Percentiles rank a stretch among this genome's conserved stretches.
Evolutionary conservation across 768 basidiomycete genomes (phyloP).

Genomic region (Termitomyces sp.): DNA sequence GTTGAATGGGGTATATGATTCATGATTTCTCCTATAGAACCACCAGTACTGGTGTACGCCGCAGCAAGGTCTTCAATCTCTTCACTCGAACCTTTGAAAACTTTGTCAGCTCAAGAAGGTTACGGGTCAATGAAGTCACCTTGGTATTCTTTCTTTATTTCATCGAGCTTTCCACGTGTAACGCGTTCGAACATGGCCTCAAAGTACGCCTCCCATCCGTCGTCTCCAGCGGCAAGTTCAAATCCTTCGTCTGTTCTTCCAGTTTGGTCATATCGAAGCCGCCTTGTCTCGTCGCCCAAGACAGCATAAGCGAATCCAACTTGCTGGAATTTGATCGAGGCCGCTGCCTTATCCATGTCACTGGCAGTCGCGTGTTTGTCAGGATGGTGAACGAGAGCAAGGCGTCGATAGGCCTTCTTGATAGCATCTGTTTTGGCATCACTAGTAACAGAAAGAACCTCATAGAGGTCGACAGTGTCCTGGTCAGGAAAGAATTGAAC

Average conservation of each 20-base stretch:
- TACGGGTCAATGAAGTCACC: conserved; percentile 40
- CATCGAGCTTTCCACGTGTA: conserved; percentile 82
- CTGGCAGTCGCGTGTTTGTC: conserved; percentile 76
- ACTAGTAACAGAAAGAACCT: conserved; percentile 55
- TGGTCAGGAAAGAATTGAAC: conserved; percentile 74
- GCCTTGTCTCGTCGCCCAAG: conserved; percentile 72
- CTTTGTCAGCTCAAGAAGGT: conserved; percentile 1
- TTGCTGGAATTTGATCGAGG: conserved; percentile 83
- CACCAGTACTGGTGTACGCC: conserved; percentile 70
- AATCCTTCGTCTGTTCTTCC: conserved; percentile 84
- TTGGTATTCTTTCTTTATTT: conserved; percentile 94
- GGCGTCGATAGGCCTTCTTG: conserved; percentile 80
- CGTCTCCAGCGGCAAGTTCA: conserved; percentile 67
- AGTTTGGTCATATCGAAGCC: conserved; percentile 77
- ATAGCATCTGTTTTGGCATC: conserved; percentile 65
- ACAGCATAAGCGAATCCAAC: conserved; percentile 94
- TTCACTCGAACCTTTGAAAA: conserved; percentile 69
- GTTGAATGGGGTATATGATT: conserved; percentile 83
- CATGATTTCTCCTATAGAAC: conserved; percentile 82
- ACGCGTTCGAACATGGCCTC: conserved; percentile 85
- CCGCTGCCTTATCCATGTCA: conserved; percentile 60
- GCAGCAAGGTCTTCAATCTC: conserved; percentile 76
- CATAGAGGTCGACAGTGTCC: conserved; percentile 75
- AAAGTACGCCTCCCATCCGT: conserved; percentile 96
- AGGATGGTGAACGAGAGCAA: conserved; percentile 82